Conservation (phyloP, 495 filamentous ascomycete genomes). For the Staphylotrichum longicolle region DNA sequence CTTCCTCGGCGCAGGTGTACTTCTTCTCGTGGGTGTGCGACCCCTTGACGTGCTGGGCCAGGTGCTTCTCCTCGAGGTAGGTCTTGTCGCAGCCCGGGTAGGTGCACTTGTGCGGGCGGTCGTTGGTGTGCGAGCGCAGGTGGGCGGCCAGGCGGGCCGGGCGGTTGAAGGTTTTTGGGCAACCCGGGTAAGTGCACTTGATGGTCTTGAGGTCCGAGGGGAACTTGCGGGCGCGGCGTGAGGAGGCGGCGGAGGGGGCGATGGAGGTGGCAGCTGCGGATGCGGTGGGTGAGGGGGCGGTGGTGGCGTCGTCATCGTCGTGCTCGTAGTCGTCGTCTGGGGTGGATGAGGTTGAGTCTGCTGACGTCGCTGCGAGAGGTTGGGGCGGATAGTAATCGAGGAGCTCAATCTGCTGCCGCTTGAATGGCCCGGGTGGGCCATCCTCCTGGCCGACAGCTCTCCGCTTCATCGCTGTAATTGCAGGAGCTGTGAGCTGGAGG, state of each 20-base stretch:
- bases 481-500: neutral
- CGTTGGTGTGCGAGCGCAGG: conserved; percentile 73
- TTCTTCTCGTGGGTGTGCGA: conserved; percentile 71
- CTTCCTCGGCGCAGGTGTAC: conserved; percentile 65
- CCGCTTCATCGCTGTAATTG: conserved; percentile 20
- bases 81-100: conserved; percentile 70
- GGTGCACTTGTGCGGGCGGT: conserved; percentile 69
- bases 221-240: conserved; percentile 56
- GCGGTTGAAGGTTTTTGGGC: conserved; percentile 81
- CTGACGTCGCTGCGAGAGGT: neutral
- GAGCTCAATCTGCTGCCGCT: conserved; percentile 10
- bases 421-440: conserved; percentile 1
- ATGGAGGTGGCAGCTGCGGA: conserved; percentile 34
- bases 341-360: conserved; percentile 18
- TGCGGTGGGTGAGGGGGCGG: neutral
- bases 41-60: conserved; percentile 77
- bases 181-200: conserved; percentile 65
- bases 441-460: conserved; percentile 12
- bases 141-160: conserved; percentile 78
- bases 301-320: conserved; percentile 10
- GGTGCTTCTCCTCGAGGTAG: conserved; percentile 77
- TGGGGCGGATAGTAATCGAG: neutral
- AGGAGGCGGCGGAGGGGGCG: conserved; percentile 46
- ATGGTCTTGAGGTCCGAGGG: conserved; percentile 73
- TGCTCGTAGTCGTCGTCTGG: conserved; percentile 19